Conservation (phyloP, 106 monocot genomes). For the Iris macrosiphon region DNA sequence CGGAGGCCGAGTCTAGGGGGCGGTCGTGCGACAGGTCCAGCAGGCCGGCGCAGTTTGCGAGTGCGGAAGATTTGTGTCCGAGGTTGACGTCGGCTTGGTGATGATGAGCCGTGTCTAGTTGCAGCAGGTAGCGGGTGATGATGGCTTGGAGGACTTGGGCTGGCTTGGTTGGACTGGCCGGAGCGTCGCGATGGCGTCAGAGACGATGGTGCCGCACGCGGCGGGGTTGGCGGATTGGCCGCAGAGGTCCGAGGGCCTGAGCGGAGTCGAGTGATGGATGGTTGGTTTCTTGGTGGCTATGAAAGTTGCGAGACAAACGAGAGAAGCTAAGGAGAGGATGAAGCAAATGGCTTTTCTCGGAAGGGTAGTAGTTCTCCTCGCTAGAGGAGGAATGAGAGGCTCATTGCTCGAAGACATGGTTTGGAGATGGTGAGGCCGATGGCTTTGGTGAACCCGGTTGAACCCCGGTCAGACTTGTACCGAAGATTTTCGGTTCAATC, state of each 20-base stretch:
- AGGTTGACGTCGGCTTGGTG: slow-evolving; percentile 3
- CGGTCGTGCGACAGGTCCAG: slow-evolving; percentile 35
- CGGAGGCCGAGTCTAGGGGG: slow-evolving; percentile 4
- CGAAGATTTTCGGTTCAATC: no score
- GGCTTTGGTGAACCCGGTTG: no score
- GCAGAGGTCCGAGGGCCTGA: slow-evolving; percentile 16
- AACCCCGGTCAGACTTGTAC: no score
- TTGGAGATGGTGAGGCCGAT: no score
- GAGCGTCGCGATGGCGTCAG: slow-evolving; percentile 3
- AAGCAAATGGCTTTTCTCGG: slow-evolving; percentile 6
- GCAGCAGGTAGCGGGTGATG: slow-evolving; percentile 4
- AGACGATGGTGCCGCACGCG: slow-evolving; percentile 23
- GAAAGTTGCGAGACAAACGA: slow-evolving; percentile 3
- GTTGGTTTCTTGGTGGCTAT: background rate
- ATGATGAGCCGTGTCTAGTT: background rate
- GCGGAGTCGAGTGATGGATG: background rate
- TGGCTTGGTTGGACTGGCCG: background rate
- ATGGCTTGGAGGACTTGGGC: slow-evolving; percentile 6
- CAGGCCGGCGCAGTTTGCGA: slow-evolving; percentile 32
- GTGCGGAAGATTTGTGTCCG: slow-evolving; percentile 7
- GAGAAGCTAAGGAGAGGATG: slow-evolving; percentile 11
- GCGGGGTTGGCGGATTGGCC: slow-evolving; percentile 8
- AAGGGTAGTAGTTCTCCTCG: background rate
- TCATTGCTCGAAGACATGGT: background rate
- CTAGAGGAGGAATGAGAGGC: background rate